Base-by-base conservation (phyloP, 371 early-diverging fungal genomes). In the Zancudomyces culisetae region DNA sequence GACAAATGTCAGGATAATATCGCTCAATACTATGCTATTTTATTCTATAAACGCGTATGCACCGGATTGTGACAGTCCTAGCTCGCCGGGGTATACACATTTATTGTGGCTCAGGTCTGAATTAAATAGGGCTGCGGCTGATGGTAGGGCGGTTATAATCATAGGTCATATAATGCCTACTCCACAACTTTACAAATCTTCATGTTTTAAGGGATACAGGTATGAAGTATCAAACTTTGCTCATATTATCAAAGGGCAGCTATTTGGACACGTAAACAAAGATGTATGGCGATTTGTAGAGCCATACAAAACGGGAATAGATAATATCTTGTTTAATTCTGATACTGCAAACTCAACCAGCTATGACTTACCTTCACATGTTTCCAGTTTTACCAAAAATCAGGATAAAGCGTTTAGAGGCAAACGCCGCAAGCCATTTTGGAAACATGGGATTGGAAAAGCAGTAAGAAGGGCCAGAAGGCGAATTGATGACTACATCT, bases 221-320 rank as follows among this genome's bases (percentile, higher is more conserved):
- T 64, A 66, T 42, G 67, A 83, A 29, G 67, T 82, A 15, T 61
- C 74, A 2, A 58, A 63, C 35, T 75, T 61, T 2, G 69, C 55
- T 27, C 54, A 83, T 50, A 65, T 74, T 0, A 76, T 87, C 43
- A 62, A 73, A 24, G 80, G 81, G 19, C 83, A 84, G 62, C 68
- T 84, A 50, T 84, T 69, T 59, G 88, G 86, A 2, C 88, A 87
- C 66, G 72, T 79, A 57, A 87, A 87, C 63, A 78, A 78, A 66
- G 88, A 87, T 55, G 76, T 80, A 51, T 81, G 84, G 53, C 60
- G 75, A 21, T 69, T 80, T 48, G 65, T 79, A 39, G 70, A 64
- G 48, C 52, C 53, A 39, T 21, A n/a, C 19, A 42, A 29, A 35
- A 8, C 19, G 6, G n/a, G 6, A 20, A 15, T 35, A 10, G 35